These are phyloP conservation scores for Fusarium globosum DNA, from an alignment of 2,329 filamentous ascomycete species.

Conservation along the genomic window DNA sequence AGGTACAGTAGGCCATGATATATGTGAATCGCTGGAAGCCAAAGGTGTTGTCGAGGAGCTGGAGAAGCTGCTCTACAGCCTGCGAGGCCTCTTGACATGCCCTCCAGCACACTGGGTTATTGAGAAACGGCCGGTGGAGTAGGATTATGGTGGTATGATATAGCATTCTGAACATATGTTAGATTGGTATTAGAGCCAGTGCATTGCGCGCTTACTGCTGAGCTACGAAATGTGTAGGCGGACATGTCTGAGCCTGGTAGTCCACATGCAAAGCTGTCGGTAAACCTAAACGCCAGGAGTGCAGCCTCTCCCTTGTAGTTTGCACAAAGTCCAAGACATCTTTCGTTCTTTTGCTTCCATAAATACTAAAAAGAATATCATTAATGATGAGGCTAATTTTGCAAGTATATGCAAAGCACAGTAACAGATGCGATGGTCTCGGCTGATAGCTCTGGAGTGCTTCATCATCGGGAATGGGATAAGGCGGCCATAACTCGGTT, in stretches of 20 bases:
- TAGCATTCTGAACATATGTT: neutral
- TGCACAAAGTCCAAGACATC: neutral
- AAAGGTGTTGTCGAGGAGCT: neutral
- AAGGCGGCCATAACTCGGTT: neutral
- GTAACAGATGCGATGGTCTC: neutral
- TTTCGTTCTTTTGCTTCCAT: neutral
- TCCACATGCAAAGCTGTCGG: fast-evolving
- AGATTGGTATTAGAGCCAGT: fast-evolving
- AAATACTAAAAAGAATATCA: neutral
- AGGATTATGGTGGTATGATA: neutral
- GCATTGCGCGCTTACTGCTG: neutral
- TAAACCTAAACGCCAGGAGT: neutral
- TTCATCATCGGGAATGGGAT: neutral
- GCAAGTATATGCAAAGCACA: neutral
- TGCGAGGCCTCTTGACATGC: neutral
- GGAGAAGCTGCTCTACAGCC: neutral
- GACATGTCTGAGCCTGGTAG: neutral
- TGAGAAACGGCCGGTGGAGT: neutral
- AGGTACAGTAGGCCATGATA: conserved; percentile 9
- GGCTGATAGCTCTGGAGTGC: neutral
- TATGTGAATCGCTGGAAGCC: neutral
- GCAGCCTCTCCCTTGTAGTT: neutral
- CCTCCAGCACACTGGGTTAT: neutral
- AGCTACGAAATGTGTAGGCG: neutral
- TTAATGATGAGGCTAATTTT: neutral